Conservation (phyloP, 441 rosid genomes). For the Gossypium schwendimanii region DNA sequence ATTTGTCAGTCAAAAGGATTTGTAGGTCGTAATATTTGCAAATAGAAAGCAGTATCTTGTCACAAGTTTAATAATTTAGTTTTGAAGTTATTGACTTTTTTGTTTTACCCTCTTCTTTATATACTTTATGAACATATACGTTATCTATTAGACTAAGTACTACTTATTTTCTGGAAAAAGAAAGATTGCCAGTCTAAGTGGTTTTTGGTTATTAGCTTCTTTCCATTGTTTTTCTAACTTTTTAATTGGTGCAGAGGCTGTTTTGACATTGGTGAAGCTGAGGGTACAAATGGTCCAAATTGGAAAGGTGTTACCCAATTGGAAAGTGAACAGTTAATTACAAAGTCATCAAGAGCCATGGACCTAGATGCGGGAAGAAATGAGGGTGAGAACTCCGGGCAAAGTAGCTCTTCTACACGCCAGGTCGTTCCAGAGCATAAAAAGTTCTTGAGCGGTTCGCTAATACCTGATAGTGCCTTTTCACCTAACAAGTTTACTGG, state of each 20-base stretch:
- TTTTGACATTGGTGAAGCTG: conserved; percentile 75
- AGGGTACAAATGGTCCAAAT: conserved; percentile 44
- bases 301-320: conserved; percentile 38
- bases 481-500: conserved; percentile 46
- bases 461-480: conserved; percentile 48
- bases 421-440: conserved; percentile 43
- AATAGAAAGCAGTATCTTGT: not conserved
- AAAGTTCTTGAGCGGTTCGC: conserved; percentile 56
- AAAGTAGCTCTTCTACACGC: conserved; percentile 36
- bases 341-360: conserved; percentile 35
- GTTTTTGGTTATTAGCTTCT: not conserved
- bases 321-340: conserved; percentile 37
- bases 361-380: conserved; percentile 36
- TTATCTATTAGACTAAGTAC: not conserved
- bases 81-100: not conserved
- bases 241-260: conserved; percentile 59
- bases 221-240: conserved; percentile 11
- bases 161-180: not conserved
- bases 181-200: not conserved
- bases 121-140: not conserved
- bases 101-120: not conserved
- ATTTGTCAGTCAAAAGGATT: not conserved
- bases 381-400: conserved; percentile 38
- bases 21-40: not conserved
- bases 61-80: not conserved